Conservation (phyloP, 805 yeast species). For the Lachancea fermentati region DNA sequence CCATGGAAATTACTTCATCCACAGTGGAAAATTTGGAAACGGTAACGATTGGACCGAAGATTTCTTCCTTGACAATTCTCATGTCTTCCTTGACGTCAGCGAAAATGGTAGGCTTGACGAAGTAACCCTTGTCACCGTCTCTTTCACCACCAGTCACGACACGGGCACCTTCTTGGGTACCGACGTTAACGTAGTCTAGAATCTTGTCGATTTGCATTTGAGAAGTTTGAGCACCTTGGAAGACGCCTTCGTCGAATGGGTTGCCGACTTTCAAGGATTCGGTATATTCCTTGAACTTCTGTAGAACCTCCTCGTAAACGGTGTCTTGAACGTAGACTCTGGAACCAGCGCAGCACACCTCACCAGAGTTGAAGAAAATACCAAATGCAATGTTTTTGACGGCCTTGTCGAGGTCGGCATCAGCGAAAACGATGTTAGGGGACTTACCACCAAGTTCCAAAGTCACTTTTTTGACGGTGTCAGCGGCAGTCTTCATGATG, state of each 20-base stretch:
- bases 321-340: constrained; percentile 76
- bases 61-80: constrained; percentile 81
- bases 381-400: constrained; percentile 66
- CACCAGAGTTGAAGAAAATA: constrained; percentile 85
- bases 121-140: constrained; percentile 63
- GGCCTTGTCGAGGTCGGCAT: constrained; percentile 62
- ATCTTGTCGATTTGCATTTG: constrained; percentile 61
- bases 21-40: constrained; percentile 63
- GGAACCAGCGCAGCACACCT: constrained; percentile 90
- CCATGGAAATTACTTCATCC: constrained; percentile 68
- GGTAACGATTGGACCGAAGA: constrained; percentile 86
- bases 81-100: constrained; percentile 71
- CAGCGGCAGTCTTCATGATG: constrained; percentile 68
- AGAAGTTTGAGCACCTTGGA: constrained; percentile 75
- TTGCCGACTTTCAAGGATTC: constrained; percentile 62
- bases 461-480: constrained; percentile 71
- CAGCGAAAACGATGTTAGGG: constrained; percentile 76
- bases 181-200: constrained; percentile 55
- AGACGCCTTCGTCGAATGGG: constrained; percentile 65
- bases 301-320: constrained; percentile 60
- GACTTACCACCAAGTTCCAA: constrained; percentile 89
- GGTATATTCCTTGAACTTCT: constrained; percentile 46
- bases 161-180: constrained; percentile 63
- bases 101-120: constrained; percentile 78
- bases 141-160: constrained; percentile 79